A percentile compares a stretch with the other conserved stretches of the same genome.
These are phyloP conservation scores for Pleurozium schreberi DNA, from an alignment of 225 moss, liverwort and hornwort genomes.

Conservation along the genomic window DNA sequence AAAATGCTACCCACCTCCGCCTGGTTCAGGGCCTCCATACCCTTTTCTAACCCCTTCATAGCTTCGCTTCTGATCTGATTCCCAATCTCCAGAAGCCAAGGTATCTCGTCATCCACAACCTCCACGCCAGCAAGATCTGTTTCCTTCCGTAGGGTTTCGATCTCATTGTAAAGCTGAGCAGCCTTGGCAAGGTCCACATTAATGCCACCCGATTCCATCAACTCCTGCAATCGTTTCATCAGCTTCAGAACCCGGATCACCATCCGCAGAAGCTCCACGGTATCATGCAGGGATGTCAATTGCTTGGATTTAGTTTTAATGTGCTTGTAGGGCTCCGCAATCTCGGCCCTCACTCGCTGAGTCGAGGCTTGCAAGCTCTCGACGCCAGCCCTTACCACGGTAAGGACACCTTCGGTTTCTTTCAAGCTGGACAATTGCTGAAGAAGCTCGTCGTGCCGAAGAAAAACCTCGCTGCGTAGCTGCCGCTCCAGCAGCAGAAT, in stretches of 20 bases:
- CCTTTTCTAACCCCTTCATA: constrained; percentile 79
- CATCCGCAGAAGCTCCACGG: constrained; percentile 80
- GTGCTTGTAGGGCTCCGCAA: constrained; percentile 95
- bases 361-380: constrained; percentile 89
- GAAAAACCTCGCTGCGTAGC: constrained; percentile 77
- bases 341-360: constrained; percentile 83
- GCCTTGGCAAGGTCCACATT: constrained; percentile 87
- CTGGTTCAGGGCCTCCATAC: constrained; percentile 94
- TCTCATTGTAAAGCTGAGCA: constrained; percentile 78
- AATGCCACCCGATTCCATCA: constrained; percentile 63
- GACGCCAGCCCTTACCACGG: constrained; percentile 76
- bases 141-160: constrained; percentile 74
- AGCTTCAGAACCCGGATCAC: constrained; percentile 78
- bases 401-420: constrained; percentile 94
- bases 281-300: constrained; percentile 75
- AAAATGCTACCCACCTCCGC: constrained; percentile 91
- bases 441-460: constrained; percentile 80
- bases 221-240: constrained; percentile 73
- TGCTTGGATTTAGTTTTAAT: constrained; percentile 80
- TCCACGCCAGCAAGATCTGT: constrained; percentile 77
- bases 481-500: constrained; percentile 89
- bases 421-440: constrained; percentile 88
- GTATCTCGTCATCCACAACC: constrained; percentile 67
- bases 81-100: constrained; percentile 81
- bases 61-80: constrained; percentile 73